phyloP scores from a whole-genome alignment of 2,329 filamentous ascomycete genomes.

The Trichoderma atrobrunneum region DNA sequence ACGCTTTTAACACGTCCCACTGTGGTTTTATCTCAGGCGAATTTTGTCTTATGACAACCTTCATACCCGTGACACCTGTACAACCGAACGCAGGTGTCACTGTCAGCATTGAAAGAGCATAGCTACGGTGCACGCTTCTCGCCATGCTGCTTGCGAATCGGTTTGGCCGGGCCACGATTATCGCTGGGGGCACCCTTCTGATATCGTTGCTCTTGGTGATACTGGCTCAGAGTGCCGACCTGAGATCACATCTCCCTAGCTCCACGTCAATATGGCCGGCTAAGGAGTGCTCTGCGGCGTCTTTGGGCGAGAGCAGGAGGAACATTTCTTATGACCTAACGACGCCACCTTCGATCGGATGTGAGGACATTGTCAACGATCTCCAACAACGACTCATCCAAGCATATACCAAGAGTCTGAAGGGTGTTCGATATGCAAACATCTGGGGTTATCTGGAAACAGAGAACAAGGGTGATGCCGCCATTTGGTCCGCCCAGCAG shows the following conservation, averaged over 20 bases:
- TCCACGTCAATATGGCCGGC: conserved; percentile 13
- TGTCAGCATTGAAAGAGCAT: background rate
- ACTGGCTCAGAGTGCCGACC: conserved; percentile 9
- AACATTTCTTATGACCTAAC: conserved; percentile 13
- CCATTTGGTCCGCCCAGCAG: conserved; percentile 13
- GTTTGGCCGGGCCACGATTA: conserved; percentile 9
- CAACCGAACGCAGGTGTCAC: background rate
- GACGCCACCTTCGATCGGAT: conserved; percentile 1
- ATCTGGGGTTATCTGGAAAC: conserved; percentile 13
- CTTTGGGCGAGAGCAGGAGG: background rate
- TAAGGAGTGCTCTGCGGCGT: background rate
- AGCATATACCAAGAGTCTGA: background rate
- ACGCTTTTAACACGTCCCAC: conserved; percentile 3
- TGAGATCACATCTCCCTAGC: conserved; percentile 12
- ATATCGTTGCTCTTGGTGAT: conserved; percentile 14
- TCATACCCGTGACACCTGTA: background rate
- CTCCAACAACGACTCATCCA: conserved; percentile 11
- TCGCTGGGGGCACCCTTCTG: conserved; percentile 6
- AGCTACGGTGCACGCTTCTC: background rate
- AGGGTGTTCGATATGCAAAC: conserved; percentile 13
- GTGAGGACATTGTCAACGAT: conserved; percentile 16
- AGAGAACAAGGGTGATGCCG: conserved; percentile 13
- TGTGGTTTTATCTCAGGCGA: background rate
- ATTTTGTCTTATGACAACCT: conserved; percentile 11
- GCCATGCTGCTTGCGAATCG: conserved; percentile 13